Percentiles rank a stretch among this genome's conserved stretches.
phyloP scores from a whole-genome alignment of 1,284 basidiomycete genomes.

The Cutaneotrichosporon sp. region DNA sequence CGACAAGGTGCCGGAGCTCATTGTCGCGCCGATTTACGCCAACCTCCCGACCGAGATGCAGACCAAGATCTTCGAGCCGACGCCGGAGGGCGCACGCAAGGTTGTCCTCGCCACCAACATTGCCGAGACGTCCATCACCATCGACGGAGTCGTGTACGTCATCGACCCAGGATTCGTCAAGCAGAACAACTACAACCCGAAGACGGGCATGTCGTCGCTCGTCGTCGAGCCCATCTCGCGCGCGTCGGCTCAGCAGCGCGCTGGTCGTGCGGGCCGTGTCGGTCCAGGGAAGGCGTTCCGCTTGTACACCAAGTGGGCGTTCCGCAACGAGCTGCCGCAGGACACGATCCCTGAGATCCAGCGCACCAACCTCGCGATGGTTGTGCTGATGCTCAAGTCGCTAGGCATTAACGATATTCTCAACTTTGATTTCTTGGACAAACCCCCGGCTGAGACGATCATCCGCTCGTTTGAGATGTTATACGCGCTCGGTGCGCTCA shows the following conservation, averaged over 20 bases:
- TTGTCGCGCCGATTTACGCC: constrained; percentile 97
- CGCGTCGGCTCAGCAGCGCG: constrained; percentile 94
- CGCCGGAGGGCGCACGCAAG: constrained; percentile 91
- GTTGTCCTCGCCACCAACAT: constrained; percentile 98
- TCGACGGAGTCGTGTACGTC: constrained; percentile 95
- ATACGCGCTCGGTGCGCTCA: constrained; percentile 93
- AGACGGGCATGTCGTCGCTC: constrained; percentile 93
- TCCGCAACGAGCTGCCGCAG: constrained; percentile 62
- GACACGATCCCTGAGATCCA: constrained; percentile 64
- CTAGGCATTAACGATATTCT: constrained; percentile 64
- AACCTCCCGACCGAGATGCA: constrained; percentile 99
- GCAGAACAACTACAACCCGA: constrained; percentile 94
- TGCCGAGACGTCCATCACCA: constrained; percentile 96
- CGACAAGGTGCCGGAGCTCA: constrained; percentile 91
- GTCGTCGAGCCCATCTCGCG: constrained; percentile 92
- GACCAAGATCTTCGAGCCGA: constrained; percentile 98
- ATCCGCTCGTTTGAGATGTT: constrained; percentile 90
- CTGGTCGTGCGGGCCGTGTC: constrained; percentile 94
- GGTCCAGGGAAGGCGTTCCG: constrained; percentile 98
- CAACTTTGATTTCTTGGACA: constrained; percentile 65
- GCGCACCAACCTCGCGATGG: constrained; percentile 54
- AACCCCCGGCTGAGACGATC: constrained; percentile 89
- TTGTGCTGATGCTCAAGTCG: constrained; percentile 63
- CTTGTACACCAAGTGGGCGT: constrained; percentile 65
- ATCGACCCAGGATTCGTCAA: constrained; percentile 98